Conservation (phyloP, 331 rosid species). For the Quercus lobata region DNA sequence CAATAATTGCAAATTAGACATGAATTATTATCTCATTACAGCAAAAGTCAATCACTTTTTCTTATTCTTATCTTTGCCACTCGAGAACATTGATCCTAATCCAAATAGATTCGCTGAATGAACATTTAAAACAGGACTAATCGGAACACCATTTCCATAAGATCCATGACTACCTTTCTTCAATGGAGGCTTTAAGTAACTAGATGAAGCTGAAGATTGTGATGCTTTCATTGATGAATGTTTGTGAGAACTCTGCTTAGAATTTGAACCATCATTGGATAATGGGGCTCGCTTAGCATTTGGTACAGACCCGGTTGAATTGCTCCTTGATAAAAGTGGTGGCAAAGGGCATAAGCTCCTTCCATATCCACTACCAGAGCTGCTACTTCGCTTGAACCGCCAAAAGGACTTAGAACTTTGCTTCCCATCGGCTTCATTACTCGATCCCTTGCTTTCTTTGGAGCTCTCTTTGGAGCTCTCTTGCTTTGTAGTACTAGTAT, state of each 20-base stretch:
- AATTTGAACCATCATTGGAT: conserved; percentile 38
- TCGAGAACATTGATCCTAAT: conserved; percentile 69
- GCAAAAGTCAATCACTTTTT: conserved; percentile 40
- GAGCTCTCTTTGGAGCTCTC: conserved; percentile 30
- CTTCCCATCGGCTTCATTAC: conserved; percentile 40
- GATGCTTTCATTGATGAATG: conserved; percentile 26
- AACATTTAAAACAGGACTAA: conserved; percentile 70
- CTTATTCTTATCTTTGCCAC: conserved; percentile 55
- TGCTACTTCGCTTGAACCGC: conserved; percentile 79
- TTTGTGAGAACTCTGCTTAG: conserved; percentile 47
- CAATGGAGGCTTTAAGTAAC: conserved; percentile 68
- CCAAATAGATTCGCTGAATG: conserved; percentile 68
- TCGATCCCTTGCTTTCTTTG: conserved; percentile 27
- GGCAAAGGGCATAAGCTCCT: conserved; percentile 77
- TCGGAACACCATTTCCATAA: conserved; percentile 43
- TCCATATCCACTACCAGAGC: conserved; percentile 73
- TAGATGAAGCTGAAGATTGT: conserved; percentile 15
- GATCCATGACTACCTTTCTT: conserved; percentile 53
- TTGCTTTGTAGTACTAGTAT: conserved; percentile 10
- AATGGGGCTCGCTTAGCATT: conserved; percentile 41
- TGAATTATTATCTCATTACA: background rate
- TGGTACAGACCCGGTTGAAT: conserved; percentile 71
- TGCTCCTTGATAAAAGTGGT: conserved; percentile 75
- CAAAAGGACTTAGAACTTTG: conserved; percentile 67
- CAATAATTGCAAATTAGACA: conserved; percentile 20